Base-by-base conservation (phyloP, 1,284 basidiomycete genomes). In the Xerocomus amazonicus region DNA sequence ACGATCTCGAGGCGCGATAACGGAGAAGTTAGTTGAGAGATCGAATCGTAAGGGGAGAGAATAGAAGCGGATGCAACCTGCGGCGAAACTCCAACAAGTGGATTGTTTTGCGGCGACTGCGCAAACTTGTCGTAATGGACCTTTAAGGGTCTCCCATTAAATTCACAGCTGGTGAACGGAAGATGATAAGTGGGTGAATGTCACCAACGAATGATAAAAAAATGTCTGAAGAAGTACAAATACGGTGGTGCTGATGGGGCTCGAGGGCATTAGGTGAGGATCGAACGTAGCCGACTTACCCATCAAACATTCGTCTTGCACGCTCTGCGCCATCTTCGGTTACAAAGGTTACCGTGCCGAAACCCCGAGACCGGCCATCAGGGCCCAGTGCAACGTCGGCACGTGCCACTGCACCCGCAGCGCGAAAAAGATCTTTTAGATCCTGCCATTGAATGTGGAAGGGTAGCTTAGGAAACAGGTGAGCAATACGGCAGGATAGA, bases 391-490 rank as follows among this genome's bases (percentile, higher is more conserved):
- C 92, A 62, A 97, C 88, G 67, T 98, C 95, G 46, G 96, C 93
- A 35, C 96, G 84, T 48, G 96, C 81, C 59, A 97, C 93, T 62
- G 90, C 90, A 17, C 96, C 96, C 31, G 95, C 92, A 39, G 90
- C 83, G 52, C 95, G 84, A 81, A 97, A 97, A 17, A 98, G 76
- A 69, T 98, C 95, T 71, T 98, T 98, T 42, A 98, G 76, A 68
- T 99, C 95, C 70, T 98, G 96, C 96, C 96, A 99, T 73, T 97
- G 94, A 62, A 91, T 90, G 59, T 94, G 89, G 70, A 96, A 90
- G 0, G 95, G 94, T n/a, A 97, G 79, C 91, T 61, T 97, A 52
- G 8, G 49, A 46, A 56, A 45, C n/a, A 41, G 31, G 55, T 63
- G 51, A 67, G 63, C 41, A 50, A 59, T 38, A 50, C 44, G 29